Base-by-base conservation (phyloP, 768 basidiomycete genomes). In the Boletus sp. region DNA sequence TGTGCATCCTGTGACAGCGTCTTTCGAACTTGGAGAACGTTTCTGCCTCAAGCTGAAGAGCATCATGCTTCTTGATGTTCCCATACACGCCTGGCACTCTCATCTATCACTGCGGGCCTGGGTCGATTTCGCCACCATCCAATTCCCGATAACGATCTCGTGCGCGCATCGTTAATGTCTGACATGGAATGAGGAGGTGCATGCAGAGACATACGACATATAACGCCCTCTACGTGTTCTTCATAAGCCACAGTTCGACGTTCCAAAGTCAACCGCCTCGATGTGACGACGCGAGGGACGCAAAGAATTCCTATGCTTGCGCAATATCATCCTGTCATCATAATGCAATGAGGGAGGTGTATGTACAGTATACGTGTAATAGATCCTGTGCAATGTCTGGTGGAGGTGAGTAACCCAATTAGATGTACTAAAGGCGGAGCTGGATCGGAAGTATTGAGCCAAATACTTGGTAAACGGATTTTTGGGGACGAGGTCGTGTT, bases 351-450 rank as follows among this genome's bases (percentile, higher is more conserved):
- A 63, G 55, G 62, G 47, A 53, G 9, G n/a, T 40, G 57, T 68
- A 68, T 70, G 61, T 60, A 64, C 58, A 61, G 40, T 70, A 68
- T 33, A 61, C 59, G 57, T 68, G 59, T 65, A 60, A 58, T 63
- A 12, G 30, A 62, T 64, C 60, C 67, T 58, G 58, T 67, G 58
- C 41, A 8, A 28, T 39, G 45, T 55, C 49, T 10, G 14, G 28
- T 42, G 49, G 5, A 53, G 49, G 58, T 56, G 55, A 66, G 57
- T 47, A 47, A 45, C 29, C 51, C 33, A 28, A 39, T 17, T 46
- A 32, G 2, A 33, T 17, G 39, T 28, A 30, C 54, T 32, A 49
- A 51, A 47, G 18, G 24, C 20, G 5, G 28, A 44, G 47, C 55
- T 51, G n/a, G 17, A 51, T 57, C 50, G 53, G 54, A 47, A 39